Evolutionary conservation across 331 rosid genomes (phyloP), one percentile per base, ranked within the genome.

Genomic region (Acacia concinna): DNA sequence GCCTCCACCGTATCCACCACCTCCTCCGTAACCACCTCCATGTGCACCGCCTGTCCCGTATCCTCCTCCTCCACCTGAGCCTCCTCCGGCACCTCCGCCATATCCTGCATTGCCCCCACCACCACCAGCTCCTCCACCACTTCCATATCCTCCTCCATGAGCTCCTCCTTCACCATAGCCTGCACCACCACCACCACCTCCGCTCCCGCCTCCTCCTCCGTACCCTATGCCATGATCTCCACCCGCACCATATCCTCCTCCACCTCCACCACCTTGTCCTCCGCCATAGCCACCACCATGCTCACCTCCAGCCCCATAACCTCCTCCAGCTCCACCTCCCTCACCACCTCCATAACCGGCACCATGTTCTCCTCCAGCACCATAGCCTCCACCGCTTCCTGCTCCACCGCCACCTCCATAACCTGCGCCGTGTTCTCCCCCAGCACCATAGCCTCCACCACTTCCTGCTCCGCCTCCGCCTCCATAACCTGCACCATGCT

Each of bases 81-180:
- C 12, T 1, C 82, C 74, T 8, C 85, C 81, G 1, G 79, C 83
- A 3, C 85, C 82, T 0, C 78, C 81, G 4, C 79, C 82, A 52
- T 73, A 49, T 27, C 89, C 89, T 13, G 54, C 65, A 7, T 81
- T n/a, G 28, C 27, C 84, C 13, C 52, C 87, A 41, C 86, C 86
- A 43, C 44, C 87, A 41, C 86, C 84, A 41, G 73, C 79, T 37
- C 84, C 82, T 6, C 77, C 85, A 0, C 85, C 87, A 70, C 80
- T 52, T 67, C 81, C 90, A 1, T 87, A 87, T 13, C 91, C 94
- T 37, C 83, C 81, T 60, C 90, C 94, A 44, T 62, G 67, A n/a
- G 84, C 84, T 32, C 54, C 75, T 25, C 87, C 86, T 47, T 73
- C 85, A 27, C 79, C 85, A 54, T 73, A 49, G 5, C 89, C 90